Evolutionary conservation across 495 filamentous ascomycete genomes (phyloP).

Genomic region (Extremus antarcticus): DNA sequence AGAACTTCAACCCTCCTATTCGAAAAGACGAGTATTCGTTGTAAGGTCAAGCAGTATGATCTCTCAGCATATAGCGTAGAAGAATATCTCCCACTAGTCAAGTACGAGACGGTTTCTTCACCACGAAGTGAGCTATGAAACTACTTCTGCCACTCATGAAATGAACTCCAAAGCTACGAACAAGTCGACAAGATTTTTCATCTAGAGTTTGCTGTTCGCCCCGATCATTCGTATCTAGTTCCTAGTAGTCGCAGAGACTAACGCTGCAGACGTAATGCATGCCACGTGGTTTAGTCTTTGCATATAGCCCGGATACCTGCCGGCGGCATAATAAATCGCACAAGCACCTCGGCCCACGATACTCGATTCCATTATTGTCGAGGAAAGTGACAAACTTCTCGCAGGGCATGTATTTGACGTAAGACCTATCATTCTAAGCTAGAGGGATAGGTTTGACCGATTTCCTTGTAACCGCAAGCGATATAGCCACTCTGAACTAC

Average conservation of each 20-base stretch:
- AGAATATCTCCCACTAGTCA: too few species aligned
- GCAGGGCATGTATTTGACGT: not conserved
- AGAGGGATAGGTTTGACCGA: too few species aligned
- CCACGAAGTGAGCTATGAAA: not conserved
- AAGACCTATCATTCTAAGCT: too few species aligned
- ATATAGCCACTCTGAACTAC: too few species aligned
- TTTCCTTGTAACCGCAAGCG: too few species aligned
- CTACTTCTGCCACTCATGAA: not conserved
- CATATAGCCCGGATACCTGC: not conserved
- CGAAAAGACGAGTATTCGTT: too few species aligned
- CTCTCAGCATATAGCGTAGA: too few species aligned
- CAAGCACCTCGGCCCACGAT: not conserved
- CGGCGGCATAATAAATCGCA: not conserved
- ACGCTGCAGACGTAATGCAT: not conserved
- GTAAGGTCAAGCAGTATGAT: too few species aligned
- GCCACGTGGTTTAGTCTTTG: not conserved
- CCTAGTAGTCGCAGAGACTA: not conserved
- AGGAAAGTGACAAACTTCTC: not conserved
- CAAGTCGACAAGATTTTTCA: not conserved
- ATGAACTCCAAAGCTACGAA: not conserved
- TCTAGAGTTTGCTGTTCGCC: not conserved
- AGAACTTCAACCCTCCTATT: too few species aligned
- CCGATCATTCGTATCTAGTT: not conserved
- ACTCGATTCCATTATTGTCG: not conserved
- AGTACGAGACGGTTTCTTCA: too few species aligned